Percentiles rank a stretch among this genome's conserved stretches.
These are phyloP conservation scores for Syncephalastrum sp. DNA, from an alignment of 371 early-diverging fungal species.

Conservation along the genomic window DNA sequence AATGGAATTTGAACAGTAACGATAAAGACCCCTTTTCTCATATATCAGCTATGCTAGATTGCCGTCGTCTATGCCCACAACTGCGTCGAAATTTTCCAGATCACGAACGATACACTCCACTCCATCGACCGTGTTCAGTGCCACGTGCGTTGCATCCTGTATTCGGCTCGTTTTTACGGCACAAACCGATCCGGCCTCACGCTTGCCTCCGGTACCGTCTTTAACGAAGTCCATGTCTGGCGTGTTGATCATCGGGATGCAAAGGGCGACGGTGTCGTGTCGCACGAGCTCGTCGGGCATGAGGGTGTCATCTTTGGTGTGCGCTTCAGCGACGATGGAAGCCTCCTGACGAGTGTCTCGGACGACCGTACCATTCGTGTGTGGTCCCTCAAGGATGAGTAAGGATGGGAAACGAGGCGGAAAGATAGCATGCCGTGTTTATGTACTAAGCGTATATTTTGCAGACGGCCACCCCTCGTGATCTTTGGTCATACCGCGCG, in stretches of 20 bases:
- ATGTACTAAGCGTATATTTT: neutral
- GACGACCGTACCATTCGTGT: constrained; percentile 86
- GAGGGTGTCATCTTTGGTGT: constrained; percentile 85
- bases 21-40: neutral
- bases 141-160: constrained; percentile 62
- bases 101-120: constrained; percentile 10
- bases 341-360: constrained; percentile 67
- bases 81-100: constrained; percentile 57
- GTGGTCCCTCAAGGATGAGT: constrained; percentile 54
- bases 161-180: constrained; percentile 72
- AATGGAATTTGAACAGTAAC: no score
- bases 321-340: constrained; percentile 65
- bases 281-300: constrained; percentile 58
- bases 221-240: constrained; percentile 82
- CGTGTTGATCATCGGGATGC: constrained; percentile 30
- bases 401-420: neutral
- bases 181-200: constrained; percentile 41
- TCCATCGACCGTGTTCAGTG: constrained; percentile 46
- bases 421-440: neutral
- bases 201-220: constrained; percentile 83
- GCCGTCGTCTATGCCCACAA: constrained; percentile 80
- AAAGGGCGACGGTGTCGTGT: constrained; percentile 48
- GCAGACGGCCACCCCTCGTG: constrained; percentile 38
- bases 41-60: constrained; percentile 17
- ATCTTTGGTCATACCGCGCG: constrained; percentile 84